These are phyloP conservation scores for Drechslerella coelobrocha DNA, from an alignment of 2,329 filamentous ascomycete species.

Conservation along the genomic window DNA sequence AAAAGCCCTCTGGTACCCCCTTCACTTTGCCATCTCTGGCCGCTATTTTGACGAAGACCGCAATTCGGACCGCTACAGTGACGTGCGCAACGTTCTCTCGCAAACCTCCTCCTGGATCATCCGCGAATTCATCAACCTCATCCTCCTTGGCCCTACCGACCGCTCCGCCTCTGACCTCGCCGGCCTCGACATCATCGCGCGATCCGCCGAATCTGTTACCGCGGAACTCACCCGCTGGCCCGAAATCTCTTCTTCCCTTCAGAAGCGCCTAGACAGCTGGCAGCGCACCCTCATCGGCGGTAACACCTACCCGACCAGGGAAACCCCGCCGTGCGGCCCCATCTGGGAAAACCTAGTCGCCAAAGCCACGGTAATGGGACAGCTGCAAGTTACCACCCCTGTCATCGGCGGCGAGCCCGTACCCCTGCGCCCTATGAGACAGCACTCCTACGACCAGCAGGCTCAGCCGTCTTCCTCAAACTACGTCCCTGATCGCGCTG, in stretches of 20 bases:
- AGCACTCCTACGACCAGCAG: slow-evolving; percentile 28
- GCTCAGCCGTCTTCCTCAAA: background rate
- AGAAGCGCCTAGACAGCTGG: slow-evolving; percentile 44
- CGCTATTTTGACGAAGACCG: slow-evolving; percentile 49
- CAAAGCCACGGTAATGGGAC: slow-evolving; percentile 44
- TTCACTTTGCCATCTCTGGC: slow-evolving; percentile 47
- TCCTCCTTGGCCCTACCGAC: slow-evolving; percentile 33
- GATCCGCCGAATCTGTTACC: slow-evolving; percentile 34
- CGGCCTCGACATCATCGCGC: slow-evolving; percentile 38
- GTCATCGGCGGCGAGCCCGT: slow-evolving; percentile 26
- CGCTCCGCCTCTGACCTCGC: slow-evolving; percentile 36
- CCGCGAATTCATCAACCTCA: slow-evolving; percentile 49
- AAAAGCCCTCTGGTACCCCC: slow-evolving; percentile 47
- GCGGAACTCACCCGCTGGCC: slow-evolving; percentile 39
- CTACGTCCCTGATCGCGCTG: slow-evolving; percentile 32
- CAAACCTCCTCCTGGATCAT: slow-evolving; percentile 45
- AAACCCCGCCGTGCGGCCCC: slow-evolving; percentile 38
- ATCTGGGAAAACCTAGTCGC: slow-evolving; percentile 47
- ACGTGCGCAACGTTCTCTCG: slow-evolving; percentile 42
- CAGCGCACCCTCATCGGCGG: slow-evolving; percentile 33
- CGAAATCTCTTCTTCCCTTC: slow-evolving; percentile 48
- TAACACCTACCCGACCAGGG: slow-evolving; percentile 44
- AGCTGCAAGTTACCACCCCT: slow-evolving; percentile 26
- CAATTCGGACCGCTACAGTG: slow-evolving; percentile 38
- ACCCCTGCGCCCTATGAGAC: slow-evolving; percentile 35